phyloP scores from a whole-genome alignment of 164 flowering plant species.

The Akebia trifoliata region DNA sequence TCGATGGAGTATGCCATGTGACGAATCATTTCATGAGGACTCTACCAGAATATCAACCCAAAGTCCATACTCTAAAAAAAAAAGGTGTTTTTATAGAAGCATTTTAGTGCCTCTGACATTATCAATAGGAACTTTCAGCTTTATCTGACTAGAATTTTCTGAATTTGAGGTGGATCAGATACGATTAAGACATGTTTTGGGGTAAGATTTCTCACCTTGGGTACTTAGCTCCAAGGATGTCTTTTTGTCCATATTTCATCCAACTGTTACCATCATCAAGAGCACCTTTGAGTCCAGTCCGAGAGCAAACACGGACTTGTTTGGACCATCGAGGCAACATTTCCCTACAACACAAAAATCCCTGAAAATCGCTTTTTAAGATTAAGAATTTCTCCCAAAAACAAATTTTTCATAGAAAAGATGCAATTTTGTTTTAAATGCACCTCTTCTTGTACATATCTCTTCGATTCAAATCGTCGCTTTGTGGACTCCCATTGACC shows the following conservation, averaged over 20 bases:
- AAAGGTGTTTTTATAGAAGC: no score
- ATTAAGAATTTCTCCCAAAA: background rate
- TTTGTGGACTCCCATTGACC: constrained; percentile 45
- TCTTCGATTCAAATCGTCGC: constrained; percentile 31
- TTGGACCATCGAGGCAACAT: constrained; percentile 53
- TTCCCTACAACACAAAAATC: constrained; percentile 52
- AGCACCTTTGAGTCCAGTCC: constrained; percentile 61
- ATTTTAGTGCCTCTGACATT: no score
- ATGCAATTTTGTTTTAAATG: no score
- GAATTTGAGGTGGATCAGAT: no score
- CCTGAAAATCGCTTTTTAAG: background rate
- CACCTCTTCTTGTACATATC: constrained; percentile 63
- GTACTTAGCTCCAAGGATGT: constrained; percentile 72
- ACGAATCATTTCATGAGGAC: no score
- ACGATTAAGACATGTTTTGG: no score
- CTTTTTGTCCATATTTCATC: constrained; percentile 99
- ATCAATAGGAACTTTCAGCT: no score
- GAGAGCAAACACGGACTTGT: constrained; percentile 45
- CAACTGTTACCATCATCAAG: constrained; percentile 80
- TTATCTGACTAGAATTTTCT: no score
- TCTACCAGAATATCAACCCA: no score
- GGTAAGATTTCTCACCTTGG: constrained; percentile 76
- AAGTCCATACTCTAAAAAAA: no score
- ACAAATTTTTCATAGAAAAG: no score
- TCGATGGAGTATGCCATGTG: no score